Evolutionary conservation across 73 alveolate genomes (phyloP).

Genomic region (Tetrahymena elliotti): DNA sequence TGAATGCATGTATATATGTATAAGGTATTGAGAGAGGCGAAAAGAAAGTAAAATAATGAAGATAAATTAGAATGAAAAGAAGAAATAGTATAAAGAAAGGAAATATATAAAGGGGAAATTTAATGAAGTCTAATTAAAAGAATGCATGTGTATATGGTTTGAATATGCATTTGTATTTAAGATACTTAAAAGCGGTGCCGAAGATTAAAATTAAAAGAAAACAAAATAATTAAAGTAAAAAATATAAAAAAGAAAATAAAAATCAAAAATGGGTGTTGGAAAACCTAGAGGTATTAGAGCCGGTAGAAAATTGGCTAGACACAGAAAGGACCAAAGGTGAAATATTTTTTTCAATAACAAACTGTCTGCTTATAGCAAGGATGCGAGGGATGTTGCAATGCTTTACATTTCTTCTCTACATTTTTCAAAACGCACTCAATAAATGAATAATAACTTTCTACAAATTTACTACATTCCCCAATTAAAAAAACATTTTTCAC

Average conservation of each 20-base stretch:
- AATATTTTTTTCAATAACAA: neutral
- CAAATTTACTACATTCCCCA: neutral
- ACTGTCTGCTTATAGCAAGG: neutral
- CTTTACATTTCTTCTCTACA: neutral
- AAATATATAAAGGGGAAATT: neutral
- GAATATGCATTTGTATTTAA: neutral
- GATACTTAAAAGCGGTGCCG: neutral
- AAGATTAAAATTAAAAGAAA: neutral
- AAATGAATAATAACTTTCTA: neutral
- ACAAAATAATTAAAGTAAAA: neutral
- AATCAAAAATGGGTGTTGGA: slow-evolving; percentile 36
- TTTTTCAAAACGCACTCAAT: neutral
- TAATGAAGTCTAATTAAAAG: neutral
- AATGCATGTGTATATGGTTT: neutral
- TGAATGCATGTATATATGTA: neutral
- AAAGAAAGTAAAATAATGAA: neutral
- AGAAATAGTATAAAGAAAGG: neutral
- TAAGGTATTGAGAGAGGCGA: neutral
- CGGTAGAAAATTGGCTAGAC: slow-evolving; percentile 38
- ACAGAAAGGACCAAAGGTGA: slow-evolving; percentile 28
- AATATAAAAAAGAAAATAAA: slow-evolving; percentile 13
- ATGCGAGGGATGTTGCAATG: neutral
- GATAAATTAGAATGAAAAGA: neutral
- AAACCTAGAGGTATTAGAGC: slow-evolving; percentile 47
- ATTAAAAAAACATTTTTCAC: neutral